These are phyloP conservation scores for Ceriops tagal DNA, from an alignment of 345 rosid genomes.

Conservation along the genomic window DNA sequence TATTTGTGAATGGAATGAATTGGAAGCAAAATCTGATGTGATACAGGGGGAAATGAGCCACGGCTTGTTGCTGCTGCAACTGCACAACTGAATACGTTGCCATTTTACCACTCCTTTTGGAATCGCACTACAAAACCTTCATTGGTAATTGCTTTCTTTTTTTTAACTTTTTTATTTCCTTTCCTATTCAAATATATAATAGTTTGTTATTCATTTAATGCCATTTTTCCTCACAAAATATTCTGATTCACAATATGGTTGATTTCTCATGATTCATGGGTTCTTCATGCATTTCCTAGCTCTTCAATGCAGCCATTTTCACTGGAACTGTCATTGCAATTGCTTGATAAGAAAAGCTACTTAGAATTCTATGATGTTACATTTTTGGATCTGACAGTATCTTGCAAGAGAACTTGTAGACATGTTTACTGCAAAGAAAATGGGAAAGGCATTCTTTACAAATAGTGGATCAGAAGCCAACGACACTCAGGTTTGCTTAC, in stretches of 20 bases:
- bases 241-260: not conserved
- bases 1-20: not conserved
- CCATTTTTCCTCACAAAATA: not conserved
- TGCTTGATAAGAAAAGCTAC: slow-evolving; percentile 6
- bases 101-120: slow-evolving; percentile 98
- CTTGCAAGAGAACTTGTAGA: slow-evolving; percentile 88
- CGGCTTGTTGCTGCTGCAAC: slow-evolving; percentile 85
- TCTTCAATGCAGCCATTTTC: not conserved
- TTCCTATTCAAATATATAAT: not conserved
- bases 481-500: slow-evolving; percentile 72
- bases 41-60: slow-evolving; percentile 85
- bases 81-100: slow-evolving; percentile 65
- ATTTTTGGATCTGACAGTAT: slow-evolving; percentile 50
- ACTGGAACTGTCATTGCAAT: slow-evolving; percentile 7
- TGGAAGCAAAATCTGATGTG: slow-evolving; percentile 4
- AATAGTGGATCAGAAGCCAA: slow-evolving; percentile 98
- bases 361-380: slow-evolving; percentile 2
- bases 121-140: slow-evolving; percentile 95
- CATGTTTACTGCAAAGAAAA: slow-evolving; percentile 72
- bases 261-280: not conserved
- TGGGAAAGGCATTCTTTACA: slow-evolving; percentile 87
- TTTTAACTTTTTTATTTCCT: not conserved
- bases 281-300: slow-evolving; percentile 4
- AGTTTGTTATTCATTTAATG: no score
- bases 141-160: slow-evolving; percentile 44